Percentiles rank a stretch among this genome's conserved stretches.
These are phyloP conservation scores for Pilasporangium apinafurcum DNA, from an alignment of 352 stramenopile genomes.

Conservation along the genomic window DNA sequence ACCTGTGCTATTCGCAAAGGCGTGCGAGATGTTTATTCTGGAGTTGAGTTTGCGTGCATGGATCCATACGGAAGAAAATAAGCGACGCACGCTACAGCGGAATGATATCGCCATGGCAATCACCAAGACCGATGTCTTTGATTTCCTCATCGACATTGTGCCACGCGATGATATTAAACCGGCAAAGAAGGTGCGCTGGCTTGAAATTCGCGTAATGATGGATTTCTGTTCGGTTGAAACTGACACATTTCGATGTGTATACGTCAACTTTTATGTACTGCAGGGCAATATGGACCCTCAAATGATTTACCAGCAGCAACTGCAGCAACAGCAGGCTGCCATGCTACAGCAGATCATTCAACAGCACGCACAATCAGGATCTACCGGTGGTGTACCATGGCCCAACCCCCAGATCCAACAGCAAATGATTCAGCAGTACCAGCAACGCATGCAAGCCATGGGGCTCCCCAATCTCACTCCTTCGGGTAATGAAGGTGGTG, in stretches of 20 bases:
- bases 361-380: conserved; percentile 65
- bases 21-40: conserved; percentile 93
- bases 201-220: not conserved
- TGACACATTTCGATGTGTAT: not conserved
- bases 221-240: not conserved
- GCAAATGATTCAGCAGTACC: conserved; percentile 88
- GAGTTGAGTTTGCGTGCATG: conserved; percentile 87
- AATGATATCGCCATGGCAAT: conserved; percentile 89
- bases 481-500: conserved; percentile 26
- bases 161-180: conserved; percentile 85
- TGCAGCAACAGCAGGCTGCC: conserved; percentile 82
- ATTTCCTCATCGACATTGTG: conserved; percentile 92
- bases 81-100: conserved; percentile 89
- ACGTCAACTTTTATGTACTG: too few relatives aligned
- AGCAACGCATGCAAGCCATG: conserved; percentile 72
- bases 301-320: conserved; percentile 81
- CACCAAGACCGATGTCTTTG: conserved; percentile 89
- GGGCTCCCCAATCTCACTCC: conserved; percentile 32
- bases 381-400: conserved; percentile 44
- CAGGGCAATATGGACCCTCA: conserved; percentile 65
- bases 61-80: conserved; percentile 91
- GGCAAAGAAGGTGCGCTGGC: conserved; percentile 60
- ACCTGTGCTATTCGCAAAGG: conserved; percentile 91
- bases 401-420: conserved; percentile 79
- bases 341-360: conserved; percentile 87